Evolutionary conservation across 805 yeast genomes (phyloP).

Genomic region (Wickerhamiella spandovensis): DNA sequence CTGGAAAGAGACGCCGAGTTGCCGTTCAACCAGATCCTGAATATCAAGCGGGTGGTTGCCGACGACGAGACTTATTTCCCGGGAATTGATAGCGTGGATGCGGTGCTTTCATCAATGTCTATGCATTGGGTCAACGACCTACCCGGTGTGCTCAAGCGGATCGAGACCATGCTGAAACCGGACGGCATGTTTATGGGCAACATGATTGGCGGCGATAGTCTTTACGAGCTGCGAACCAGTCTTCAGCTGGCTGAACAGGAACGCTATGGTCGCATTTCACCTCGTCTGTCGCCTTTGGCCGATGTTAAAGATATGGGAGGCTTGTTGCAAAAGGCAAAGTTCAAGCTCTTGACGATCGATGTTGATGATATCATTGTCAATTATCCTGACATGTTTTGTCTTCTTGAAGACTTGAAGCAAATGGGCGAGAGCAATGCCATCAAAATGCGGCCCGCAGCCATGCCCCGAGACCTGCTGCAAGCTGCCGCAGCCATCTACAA

Average conservation of each 20-base stretch:
- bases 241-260: conserved; percentile 75
- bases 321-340: conserved; percentile 60
- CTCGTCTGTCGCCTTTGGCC: conserved; percentile 70
- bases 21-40: conserved; percentile 32
- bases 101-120: conserved; percentile 58
- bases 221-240: conserved; percentile 70
- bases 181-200: conserved; percentile 76
- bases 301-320: conserved; percentile 66
- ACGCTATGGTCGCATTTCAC: conserved; percentile 64
- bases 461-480: conserved; percentile 52
- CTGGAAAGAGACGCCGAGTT: conserved; percentile 38
- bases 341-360: conserved; percentile 69
- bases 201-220: conserved; percentile 71
- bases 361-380: conserved; percentile 71
- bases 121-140: conserved; percentile 80
- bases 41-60: conserved; percentile 38
- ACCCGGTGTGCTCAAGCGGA: conserved; percentile 46
- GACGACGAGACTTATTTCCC: conserved; percentile 46
- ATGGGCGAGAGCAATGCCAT: conserved; percentile 82
- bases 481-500: conserved; percentile 68
- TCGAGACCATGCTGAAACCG: conserved; percentile 50
- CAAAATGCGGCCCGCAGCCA: conserved; percentile 23
- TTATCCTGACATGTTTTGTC: conserved; percentile 55
- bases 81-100: conserved; percentile 40
- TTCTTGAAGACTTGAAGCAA: conserved; percentile 56